Evolutionary conservation across 2,329 filamentous ascomycete genomes (phyloP), one percentile per base, ranked within the genome.

Genomic region (Aspergillus neotritici): DNA sequence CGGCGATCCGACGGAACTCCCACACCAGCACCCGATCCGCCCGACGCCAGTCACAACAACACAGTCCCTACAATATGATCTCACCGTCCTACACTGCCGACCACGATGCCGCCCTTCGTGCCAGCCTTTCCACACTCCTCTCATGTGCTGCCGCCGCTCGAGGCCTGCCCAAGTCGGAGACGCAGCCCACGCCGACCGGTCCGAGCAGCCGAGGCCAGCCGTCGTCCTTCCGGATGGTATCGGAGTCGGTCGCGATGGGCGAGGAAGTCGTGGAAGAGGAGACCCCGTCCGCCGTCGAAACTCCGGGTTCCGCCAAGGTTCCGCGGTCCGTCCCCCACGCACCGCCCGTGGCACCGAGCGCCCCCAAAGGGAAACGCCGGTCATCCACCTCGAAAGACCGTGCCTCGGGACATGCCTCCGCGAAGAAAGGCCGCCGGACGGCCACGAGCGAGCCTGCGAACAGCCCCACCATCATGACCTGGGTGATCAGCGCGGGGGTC

Each of bases 101-200:
- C 56, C 90, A 97, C 56, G 93, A 98, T 57, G 93, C 89, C 25
- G 93, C 89, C 2, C 76, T 98, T 9, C 83, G 93, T 29, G 89
- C 93, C 14, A 95, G 88, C 37, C 76, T 98, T n/a, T 95, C 89
- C 1, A 97, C 93, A 0, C 77, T 98, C 10, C 79, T 98, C 10
- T 96, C 91, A n/a, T 94, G 88, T 58, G 91, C 89, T 0, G 89
- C 90, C 3, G 93, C 91, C 0, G 93, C 91, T 1, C 80, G 93
- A 34, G 85, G 86, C 4, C 73, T 93, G 12, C 81, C 84, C 1
- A 95, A 93, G 60, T 57, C 57, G 46, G 69, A 66, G 36, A 60
- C 48, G 31, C 61, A 61, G 36, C 65, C 59, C 0, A 21, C 51
- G 5, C 44, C 47, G 14, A 41, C 54, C 10, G 52, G 54, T n/a